Evolutionary conservation across 805 yeast genomes (phyloP).

Genomic region (Alloascoidea hylecoeti): DNA sequence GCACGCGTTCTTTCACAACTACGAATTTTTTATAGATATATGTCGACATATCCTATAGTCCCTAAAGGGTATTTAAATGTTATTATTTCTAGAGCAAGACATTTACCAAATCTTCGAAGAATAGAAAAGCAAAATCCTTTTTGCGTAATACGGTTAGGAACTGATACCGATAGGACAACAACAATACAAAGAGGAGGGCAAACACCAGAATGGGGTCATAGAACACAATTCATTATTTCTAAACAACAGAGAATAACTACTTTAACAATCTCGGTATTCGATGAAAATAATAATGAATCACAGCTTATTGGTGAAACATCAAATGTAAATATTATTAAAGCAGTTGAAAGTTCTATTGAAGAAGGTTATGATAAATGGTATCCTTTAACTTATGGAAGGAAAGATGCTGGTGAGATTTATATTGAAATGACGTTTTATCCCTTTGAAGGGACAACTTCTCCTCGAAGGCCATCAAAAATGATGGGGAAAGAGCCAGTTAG

Average conservation of each 20-base stretch:
- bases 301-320: constrained; percentile 76
- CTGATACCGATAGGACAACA: constrained; percentile 66
- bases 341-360: constrained; percentile 46
- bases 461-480: no score
- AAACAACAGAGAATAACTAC: constrained; percentile 49
- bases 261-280: constrained; percentile 62
- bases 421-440: constrained; percentile 91
- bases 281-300: constrained; percentile 78
- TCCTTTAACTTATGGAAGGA: constrained; percentile 46
- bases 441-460: no score
- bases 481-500: no score
- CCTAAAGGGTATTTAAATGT: constrained; percentile 46
- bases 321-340: constrained; percentile 64
- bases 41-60: no score
- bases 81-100: constrained; percentile 69
- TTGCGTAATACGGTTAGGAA: constrained; percentile 69
- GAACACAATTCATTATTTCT: constrained; percentile 50
- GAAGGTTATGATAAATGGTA: constrained; percentile 87
- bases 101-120: constrained; percentile 73
- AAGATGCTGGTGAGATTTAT: constrained; percentile 78
- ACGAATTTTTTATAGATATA: no score
- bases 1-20: no score
- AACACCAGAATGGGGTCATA: constrained; percentile 79
- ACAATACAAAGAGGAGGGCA: constrained; percentile 85
- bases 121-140: constrained; percentile 92